Evolutionary conservation across 768 basidiomycete species (phyloP).

Genomic region (Dictyophora rubrovolvata): DNA sequence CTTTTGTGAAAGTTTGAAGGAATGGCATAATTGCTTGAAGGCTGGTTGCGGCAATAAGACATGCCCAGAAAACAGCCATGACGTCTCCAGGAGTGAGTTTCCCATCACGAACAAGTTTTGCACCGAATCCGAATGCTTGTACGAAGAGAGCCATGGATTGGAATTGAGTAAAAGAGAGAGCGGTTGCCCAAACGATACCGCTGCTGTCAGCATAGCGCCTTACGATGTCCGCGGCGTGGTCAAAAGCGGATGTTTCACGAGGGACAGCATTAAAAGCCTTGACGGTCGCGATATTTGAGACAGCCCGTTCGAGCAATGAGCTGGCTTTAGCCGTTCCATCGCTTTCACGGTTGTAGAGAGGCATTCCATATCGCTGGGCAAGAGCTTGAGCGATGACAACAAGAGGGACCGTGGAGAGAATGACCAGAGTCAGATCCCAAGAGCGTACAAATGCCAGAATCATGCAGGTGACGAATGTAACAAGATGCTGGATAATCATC

Average conservation of each 20-base stretch:
- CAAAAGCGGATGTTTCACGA: constrained; percentile 16
- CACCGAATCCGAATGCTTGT: constrained; percentile 93
- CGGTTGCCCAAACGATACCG: constrained; percentile 60
- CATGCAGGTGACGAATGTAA: constrained; percentile 70
- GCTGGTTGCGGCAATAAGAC: constrained; percentile 80
- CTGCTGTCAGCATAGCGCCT: neutral
- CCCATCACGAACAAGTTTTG: constrained; percentile 75
- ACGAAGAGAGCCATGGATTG: constrained; percentile 89
- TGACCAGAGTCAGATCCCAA: constrained; percentile 80
- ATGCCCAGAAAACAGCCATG: constrained; percentile 98
- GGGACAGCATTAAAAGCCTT: constrained; percentile 32
- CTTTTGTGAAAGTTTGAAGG: constrained; percentile 65
- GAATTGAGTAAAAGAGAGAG: constrained; percentile 63
- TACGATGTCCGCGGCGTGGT: constrained; percentile 10
- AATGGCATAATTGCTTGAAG: constrained; percentile 82
- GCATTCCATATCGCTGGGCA: constrained; percentile 59
- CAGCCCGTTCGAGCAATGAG: constrained; percentile 68
- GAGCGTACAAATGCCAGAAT: constrained; percentile 74
- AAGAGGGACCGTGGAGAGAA: constrained; percentile 80
- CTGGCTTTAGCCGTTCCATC: constrained; percentile 59
- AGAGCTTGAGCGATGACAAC: constrained; percentile 67
- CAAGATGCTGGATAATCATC: constrained; percentile 67
- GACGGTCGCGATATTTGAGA: constrained; percentile 74
- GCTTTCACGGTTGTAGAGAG: constrained; percentile 61
- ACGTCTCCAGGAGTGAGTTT: constrained; percentile 62